phyloP scores from a whole-genome alignment of 2,329 filamentous ascomycete genomes.

The Juglanconis sp. region DNA sequence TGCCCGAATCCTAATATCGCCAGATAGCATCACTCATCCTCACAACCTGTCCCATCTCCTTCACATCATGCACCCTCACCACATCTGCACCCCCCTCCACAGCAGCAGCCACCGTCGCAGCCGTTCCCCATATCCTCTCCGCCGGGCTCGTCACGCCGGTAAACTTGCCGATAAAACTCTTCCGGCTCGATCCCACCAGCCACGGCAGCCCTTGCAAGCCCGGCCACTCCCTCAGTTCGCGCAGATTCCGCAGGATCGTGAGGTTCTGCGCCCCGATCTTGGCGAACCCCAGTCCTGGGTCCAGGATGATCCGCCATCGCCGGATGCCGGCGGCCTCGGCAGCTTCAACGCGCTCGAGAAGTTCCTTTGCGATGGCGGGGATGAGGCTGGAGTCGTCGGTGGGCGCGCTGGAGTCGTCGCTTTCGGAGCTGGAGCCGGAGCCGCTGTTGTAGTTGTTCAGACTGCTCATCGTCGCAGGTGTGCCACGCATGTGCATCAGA shows the following conservation, averaged over 20 bases:
- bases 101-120: conserved; percentile 80
- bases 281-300: conserved; percentile 92
- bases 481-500: conserved; percentile 93
- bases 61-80: conserved; percentile 85
- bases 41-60: conserved; percentile 79
- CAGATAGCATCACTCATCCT: conserved; percentile 94
- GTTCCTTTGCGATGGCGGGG: conserved; percentile 62
- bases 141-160: conserved; percentile 71
- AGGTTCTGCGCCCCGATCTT: conserved; percentile 81
- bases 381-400: conserved; percentile 52
- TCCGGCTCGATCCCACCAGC: conserved; percentile 85
- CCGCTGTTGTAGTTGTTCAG: conserved; percentile 62
- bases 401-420: conserved; percentile 4
- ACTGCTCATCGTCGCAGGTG: conserved; percentile 74
- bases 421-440: conserved; percentile 52
- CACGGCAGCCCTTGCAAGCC: conserved; percentile 73
- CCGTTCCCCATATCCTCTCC: conserved; percentile 79
- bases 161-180: conserved; percentile 80
- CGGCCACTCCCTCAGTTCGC: conserved; percentile 61
- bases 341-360: conserved; percentile 65
- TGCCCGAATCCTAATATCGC: conserved; percentile 39
- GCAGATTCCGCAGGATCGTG: conserved; percentile 67
- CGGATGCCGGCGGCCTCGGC: conserved; percentile 79
- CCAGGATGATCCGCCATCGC: conserved; percentile 91
- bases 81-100: conserved; percentile 87